phyloP scores from a whole-genome alignment of 2,329 filamentous ascomycete species.

The Alternaria longipes region DNA sequence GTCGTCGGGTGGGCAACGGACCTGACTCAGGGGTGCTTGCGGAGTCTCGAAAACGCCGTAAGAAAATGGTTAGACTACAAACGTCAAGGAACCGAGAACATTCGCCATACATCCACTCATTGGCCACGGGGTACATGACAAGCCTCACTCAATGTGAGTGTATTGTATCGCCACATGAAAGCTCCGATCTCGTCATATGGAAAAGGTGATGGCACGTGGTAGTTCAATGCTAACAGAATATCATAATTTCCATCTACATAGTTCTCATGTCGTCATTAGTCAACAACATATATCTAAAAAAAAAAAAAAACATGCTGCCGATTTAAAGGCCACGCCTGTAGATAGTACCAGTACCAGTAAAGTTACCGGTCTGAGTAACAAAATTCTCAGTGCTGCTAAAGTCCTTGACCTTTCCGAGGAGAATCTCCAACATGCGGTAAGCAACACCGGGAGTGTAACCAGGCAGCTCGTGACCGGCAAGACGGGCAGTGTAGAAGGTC shows the following conservation, averaged over 20 bases:
- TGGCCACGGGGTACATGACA: fast-evolving
- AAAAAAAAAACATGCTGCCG: not conserved
- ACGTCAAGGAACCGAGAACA: too few relatives aligned
- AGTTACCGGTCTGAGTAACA: conserved; percentile 48
- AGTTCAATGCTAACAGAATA: not conserved
- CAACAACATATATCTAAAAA: not conserved
- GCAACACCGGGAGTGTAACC: conserved; percentile 55
- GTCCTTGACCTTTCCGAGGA: conserved; percentile 52
- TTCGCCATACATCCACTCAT: too few relatives aligned
- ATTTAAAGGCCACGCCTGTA: conserved; percentile 23
- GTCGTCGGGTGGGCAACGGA: not conserved
- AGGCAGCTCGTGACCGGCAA: conserved; percentile 56
- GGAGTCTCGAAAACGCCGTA: not conserved
- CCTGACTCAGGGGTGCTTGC: not conserved
- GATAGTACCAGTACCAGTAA: conserved; percentile 41
- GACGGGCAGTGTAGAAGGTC: conserved; percentile 56
- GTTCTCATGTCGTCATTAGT: too few relatives aligned
- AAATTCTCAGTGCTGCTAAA: conserved; percentile 49
- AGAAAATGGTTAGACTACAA: too few relatives aligned
- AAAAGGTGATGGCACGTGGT: not conserved
- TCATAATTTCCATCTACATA: not conserved
- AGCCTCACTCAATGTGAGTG: not conserved
- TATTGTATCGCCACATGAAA: fast-evolving
- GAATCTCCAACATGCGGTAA: conserved; percentile 54
- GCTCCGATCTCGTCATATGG: too few relatives aligned